phyloP scores from a whole-genome alignment of 192 early-diverging fungal species.

The Endogone sp. region DNA sequence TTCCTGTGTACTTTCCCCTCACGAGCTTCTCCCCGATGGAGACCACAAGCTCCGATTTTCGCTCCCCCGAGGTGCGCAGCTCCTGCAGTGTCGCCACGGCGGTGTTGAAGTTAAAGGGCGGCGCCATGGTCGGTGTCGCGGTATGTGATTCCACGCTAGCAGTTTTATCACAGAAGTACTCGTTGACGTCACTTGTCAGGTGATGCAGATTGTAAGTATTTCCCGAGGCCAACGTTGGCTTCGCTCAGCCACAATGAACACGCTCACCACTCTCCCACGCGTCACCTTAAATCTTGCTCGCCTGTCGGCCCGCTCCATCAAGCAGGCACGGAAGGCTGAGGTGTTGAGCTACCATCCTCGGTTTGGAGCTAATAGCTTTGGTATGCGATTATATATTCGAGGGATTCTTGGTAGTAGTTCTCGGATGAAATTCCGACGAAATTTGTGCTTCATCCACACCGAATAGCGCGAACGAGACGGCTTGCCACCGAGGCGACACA shows the following conservation, averaged over 20 bases:
- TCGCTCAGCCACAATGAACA: background rate
- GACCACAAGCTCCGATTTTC: constrained; percentile 42
- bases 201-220: too few relatives aligned
- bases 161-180: too few relatives aligned
- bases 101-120: constrained; percentile 6
- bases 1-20: constrained; percentile 21
- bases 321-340: background rate
- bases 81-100: constrained; percentile 39
- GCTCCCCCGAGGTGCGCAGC: constrained; percentile 36
- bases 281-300: background rate
- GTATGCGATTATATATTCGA: background rate
- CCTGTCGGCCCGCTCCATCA: background rate
- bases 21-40: constrained; percentile 31
- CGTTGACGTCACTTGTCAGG: too few relatives aligned
- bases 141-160: background rate
- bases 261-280: background rate
- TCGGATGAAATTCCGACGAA: too few relatives aligned
- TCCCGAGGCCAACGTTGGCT: background rate
- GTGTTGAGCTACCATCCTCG: background rate
- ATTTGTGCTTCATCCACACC: background rate
- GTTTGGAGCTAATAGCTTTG: background rate
- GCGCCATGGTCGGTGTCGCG: background rate
- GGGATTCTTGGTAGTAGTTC: too few relatives aligned
- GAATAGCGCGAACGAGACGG: constrained; percentile 11
- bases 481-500: constrained; percentile 13